Conservation (phyloP, 1,284 basidiomycete species). For the Entoloma clypeatum region DNA sequence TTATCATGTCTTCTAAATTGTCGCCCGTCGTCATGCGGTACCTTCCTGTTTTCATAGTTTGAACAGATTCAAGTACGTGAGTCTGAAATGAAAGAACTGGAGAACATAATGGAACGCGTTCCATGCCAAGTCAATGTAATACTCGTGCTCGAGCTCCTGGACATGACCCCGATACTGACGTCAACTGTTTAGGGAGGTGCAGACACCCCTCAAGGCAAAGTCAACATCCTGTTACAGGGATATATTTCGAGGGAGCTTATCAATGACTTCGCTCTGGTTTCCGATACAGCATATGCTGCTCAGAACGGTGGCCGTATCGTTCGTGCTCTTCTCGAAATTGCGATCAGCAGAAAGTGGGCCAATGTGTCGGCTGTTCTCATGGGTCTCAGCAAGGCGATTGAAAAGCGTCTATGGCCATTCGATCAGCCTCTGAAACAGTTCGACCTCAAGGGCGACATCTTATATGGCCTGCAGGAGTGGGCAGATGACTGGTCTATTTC, state of each 20-base stretch:
- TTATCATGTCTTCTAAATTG: conserved; percentile 6
- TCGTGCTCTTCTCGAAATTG: conserved; percentile 91
- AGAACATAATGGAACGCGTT: conserved; percentile 62
- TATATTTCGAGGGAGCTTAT: conserved; percentile 80
- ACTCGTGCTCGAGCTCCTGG: conserved; percentile 5
- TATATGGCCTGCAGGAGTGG: conserved; percentile 79
- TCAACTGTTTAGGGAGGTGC: conserved; percentile 56
- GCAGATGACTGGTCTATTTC: conserved; percentile 81
- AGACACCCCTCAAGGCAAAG: conserved; percentile 80
- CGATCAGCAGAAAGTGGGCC: conserved; percentile 90
- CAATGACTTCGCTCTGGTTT: conserved; percentile 96
- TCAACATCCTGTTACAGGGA: conserved; percentile 93
- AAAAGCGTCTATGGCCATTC: conserved; percentile 93
- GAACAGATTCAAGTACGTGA: conserved; percentile 94
- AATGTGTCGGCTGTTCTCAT: conserved; percentile 78
- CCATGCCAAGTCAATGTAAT: conserved; percentile 79
- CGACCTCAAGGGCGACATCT: conserved; percentile 70
- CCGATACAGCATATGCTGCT: conserved; percentile 90
- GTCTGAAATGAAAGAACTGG: conserved; percentile 84
- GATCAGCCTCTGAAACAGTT: conserved; percentile 90
- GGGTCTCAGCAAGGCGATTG: conserved; percentile 91
- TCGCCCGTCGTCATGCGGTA: conserved; percentile 1
- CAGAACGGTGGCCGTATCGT: conserved; percentile 95
- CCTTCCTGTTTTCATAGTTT: conserved; percentile 66
- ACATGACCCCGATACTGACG: conserved; percentile 3